These are phyloP conservation scores for Rhododendron mucronatum DNA, from an alignment of 148 eudicot species.

Conservation along the genomic window DNA sequence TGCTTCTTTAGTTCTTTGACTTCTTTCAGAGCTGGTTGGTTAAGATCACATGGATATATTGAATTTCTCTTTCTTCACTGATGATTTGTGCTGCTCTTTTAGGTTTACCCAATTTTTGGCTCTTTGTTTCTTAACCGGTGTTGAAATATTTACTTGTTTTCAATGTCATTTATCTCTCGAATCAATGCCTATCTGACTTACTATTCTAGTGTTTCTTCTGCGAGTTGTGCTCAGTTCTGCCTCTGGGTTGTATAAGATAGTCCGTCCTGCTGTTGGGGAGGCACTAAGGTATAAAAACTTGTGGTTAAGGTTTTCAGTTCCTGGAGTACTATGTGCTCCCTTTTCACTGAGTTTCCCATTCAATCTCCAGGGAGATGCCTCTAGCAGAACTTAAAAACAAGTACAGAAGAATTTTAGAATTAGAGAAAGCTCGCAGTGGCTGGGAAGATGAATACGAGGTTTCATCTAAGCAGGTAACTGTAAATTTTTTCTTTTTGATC, in stretches of 20 bases:
- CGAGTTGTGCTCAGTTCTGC: slow-evolving; percentile 45
- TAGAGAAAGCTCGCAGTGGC: slow-evolving; percentile 77
- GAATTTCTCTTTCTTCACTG: not conserved
- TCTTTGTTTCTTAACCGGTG: not conserved
- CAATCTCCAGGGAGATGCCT: slow-evolving; percentile 82
- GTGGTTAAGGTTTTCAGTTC: not conserved
- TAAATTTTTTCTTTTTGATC: not conserved
- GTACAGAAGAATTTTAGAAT: slow-evolving; percentile 65
- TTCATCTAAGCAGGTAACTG: slow-evolving; percentile 74
- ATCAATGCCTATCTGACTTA: slow-evolving; percentile 1
- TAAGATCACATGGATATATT: too few relatives aligned
- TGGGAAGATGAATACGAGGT: slow-evolving; percentile 93
- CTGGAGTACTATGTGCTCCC: not conserved
- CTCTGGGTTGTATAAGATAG: slow-evolving; percentile 70
- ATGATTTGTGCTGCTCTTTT: not conserved
- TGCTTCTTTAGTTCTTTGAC: not conserved
- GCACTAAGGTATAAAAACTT: slow-evolving; percentile 55
- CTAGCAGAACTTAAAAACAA: slow-evolving; percentile 73
- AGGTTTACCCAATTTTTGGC: not conserved
- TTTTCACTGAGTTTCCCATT: slow-evolving; percentile 2
- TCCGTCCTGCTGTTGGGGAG: slow-evolving; percentile 90
- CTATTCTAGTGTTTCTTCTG: slow-evolving; percentile 17
- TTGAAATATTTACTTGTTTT: not conserved
- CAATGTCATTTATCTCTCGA: not conserved
- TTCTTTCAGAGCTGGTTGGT: too few relatives aligned